A percentile compares a stretch with the other conserved stretches of the same genome.
phyloP scores from a whole-genome alignment of 2,329 filamentous ascomycete genomes.

The Amphichorda felina region DNA sequence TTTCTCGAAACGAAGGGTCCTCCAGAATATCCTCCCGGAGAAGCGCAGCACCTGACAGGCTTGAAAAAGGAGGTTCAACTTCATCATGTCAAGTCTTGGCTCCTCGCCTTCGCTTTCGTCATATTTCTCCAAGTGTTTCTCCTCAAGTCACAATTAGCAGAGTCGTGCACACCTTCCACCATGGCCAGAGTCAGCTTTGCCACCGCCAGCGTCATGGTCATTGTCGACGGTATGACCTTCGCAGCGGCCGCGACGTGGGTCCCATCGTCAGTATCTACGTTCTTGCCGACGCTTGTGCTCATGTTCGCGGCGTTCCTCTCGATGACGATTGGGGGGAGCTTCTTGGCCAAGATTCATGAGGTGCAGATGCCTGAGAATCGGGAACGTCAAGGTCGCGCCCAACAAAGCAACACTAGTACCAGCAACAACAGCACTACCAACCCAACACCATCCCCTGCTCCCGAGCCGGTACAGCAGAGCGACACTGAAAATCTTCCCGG shows the following conservation, averaged over 20 bases:
- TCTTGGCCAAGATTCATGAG: conserved; percentile 47
- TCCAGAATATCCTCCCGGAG: conserved; percentile 36
- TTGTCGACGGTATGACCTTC: conserved; percentile 51
- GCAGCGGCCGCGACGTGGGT: conserved; percentile 42
- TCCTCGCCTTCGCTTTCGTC: conserved; percentile 42
- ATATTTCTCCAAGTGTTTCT: conserved; percentile 50
- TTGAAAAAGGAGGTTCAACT: conserved; percentile 50
- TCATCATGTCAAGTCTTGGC: conserved; percentile 44
- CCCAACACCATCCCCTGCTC: conserved; percentile 10
- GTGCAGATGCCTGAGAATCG: conserved; percentile 45
- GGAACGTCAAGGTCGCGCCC: conserved; percentile 27
- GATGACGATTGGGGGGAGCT: conserved; percentile 43
- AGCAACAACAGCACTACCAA: conserved; percentile 15
- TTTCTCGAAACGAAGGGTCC: conserved; percentile 55
- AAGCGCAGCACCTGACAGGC: conserved; percentile 44
- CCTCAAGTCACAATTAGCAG: conserved; percentile 52
- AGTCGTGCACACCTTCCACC: conserved; percentile 56
- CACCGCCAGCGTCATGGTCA: conserved; percentile 48
- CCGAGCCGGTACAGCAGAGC: neutral
- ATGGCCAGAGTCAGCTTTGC: conserved; percentile 54
- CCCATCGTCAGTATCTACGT: conserved; percentile 40
- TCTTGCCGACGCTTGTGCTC: conserved; percentile 44
- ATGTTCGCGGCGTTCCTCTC: conserved; percentile 40
- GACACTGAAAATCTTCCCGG: conserved; percentile 20
- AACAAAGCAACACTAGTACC: conserved; percentile 4